phyloP scores from a whole-genome alignment of 805 yeast genomes.

The Pichia membranifaciens region DNA sequence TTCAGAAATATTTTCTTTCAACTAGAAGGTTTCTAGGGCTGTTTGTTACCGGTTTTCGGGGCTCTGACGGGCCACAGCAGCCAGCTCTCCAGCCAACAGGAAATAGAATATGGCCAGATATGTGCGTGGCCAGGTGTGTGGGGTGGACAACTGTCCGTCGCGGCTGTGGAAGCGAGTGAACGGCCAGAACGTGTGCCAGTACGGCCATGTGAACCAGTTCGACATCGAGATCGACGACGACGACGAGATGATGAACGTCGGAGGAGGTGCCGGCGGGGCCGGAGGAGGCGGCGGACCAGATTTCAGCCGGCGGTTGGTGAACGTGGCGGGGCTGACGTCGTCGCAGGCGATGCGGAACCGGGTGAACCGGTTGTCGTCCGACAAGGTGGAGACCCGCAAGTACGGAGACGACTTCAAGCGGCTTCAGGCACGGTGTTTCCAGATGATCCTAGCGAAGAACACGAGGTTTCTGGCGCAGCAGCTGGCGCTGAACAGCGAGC shows the following conservation, averaged over 20 bases:
- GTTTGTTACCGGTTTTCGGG: too few species aligned
- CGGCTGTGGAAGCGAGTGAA: constrained; percentile 63
- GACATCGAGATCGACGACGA: constrained; percentile 76
- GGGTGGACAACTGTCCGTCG: constrained; percentile 84
- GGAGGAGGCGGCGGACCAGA: constrained; percentile 53
- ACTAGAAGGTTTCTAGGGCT: too few species aligned
- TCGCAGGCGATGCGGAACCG: constrained; percentile 13
- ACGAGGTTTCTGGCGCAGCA: constrained; percentile 34
- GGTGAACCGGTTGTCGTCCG: constrained; percentile 12
- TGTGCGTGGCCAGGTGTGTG: constrained; percentile 76
- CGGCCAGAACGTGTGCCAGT: constrained; percentile 81
- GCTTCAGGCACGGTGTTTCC: constrained; percentile 21
- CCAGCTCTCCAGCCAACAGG: constrained; percentile 1
- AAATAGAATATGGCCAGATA: constrained; percentile 20
- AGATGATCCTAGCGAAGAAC: constrained; percentile 43
- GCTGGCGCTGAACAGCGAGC: constrained; percentile 17
- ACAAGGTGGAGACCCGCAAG: constrained; percentile 13
- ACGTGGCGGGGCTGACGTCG: constrained; percentile 38
- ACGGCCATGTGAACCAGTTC: constrained; percentile 85
- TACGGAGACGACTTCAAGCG: constrained; percentile 23
- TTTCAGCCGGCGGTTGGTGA: constrained; percentile 46
- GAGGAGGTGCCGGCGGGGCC: constrained; percentile 30
- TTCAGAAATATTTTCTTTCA: too few species aligned
- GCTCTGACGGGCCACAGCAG: too few species aligned
- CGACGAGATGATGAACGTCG: constrained; percentile 47